Percentiles rank a stretch among this genome's conserved stretches.
Conservation (phyloP, 306 rosid genomes). For the Quercus gilva region DNA sequence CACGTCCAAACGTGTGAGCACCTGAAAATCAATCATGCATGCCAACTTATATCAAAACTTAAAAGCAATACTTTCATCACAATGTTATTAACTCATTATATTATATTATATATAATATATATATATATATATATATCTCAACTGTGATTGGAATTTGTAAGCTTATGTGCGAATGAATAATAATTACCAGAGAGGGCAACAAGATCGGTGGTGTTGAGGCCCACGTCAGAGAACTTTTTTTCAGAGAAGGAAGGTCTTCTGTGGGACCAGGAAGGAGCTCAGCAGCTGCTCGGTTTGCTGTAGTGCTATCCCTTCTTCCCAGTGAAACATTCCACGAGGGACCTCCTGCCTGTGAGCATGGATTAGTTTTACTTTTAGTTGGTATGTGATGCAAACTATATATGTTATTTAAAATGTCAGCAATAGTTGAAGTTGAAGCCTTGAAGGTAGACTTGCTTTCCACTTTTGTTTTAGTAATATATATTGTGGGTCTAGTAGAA, state of each 20-base stretch:
- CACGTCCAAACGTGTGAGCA: constrained; percentile 32
- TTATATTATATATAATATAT: too few species aligned
- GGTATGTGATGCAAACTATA: background rate
- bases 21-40: background rate
- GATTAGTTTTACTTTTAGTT: background rate
- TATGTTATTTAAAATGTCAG: too few species aligned
- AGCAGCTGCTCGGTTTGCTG: constrained; percentile 34
- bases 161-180: background rate
- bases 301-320: constrained; percentile 59
- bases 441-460: too few species aligned
- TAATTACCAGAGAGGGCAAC: constrained; percentile 55
- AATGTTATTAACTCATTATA: background rate
- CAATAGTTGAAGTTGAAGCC: too few species aligned
- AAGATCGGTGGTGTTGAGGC: constrained; percentile 38
- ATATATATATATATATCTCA: too few species aligned
- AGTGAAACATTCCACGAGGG: constrained; percentile 41
- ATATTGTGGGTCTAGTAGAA: too few species aligned
- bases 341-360: constrained; percentile 39
- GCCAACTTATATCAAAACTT: background rate
- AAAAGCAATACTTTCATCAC: background rate
- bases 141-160: background rate
- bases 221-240: background rate
- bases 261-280: constrained; percentile 32
- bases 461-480: too few species aligned
- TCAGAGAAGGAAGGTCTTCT: constrained; percentile 17